These are phyloP conservation scores for Pelargonium myrrhifolium DNA, from an alignment of 441 rosid genomes.

Conservation along the genomic window DNA sequence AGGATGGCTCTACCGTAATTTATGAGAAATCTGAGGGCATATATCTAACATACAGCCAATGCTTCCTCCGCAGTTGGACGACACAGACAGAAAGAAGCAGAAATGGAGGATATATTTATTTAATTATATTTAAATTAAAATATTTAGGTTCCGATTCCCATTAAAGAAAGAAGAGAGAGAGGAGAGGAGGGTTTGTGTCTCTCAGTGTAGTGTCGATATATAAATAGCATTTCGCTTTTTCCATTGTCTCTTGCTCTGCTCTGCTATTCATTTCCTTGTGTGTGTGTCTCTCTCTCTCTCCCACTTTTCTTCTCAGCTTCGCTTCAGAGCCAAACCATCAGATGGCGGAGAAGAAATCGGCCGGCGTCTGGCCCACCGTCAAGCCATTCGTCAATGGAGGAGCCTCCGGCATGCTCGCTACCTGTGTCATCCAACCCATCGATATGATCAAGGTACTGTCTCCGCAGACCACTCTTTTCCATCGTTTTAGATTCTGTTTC, in stretches of 20 bases:
- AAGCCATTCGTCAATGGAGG: slow-evolving; percentile 98
- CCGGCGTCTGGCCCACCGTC: slow-evolving; percentile 64
- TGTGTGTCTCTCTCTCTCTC: neutral
- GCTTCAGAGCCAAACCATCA: neutral
- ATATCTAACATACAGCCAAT: too few species aligned
- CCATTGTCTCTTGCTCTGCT: neutral
- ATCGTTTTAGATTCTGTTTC: neutral
- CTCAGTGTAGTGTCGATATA: neutral
- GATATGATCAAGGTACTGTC: slow-evolving; percentile 99
- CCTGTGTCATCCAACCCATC: slow-evolving; percentile 93
- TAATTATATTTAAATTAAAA: too few species aligned
- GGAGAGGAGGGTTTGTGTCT: neutral
- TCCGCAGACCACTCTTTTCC: too few species aligned
- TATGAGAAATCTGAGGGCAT: too few species aligned
- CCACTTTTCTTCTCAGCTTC: neutral
- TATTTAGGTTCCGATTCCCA: too few species aligned
- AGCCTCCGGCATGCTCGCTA: slow-evolving; percentile 96
- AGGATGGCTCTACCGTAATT: too few species aligned
- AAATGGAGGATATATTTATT: too few species aligned
- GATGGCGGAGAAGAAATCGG: slow-evolving; percentile 45
- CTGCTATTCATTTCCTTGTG: neutral
- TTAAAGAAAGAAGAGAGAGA: too few species aligned
- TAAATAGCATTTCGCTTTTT: neutral
- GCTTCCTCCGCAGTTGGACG: too few species aligned
- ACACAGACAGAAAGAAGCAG: too few species aligned